Conservation (phyloP, 2,329 filamentous ascomycete genomes). For the Elsinoe batatas region DNA sequence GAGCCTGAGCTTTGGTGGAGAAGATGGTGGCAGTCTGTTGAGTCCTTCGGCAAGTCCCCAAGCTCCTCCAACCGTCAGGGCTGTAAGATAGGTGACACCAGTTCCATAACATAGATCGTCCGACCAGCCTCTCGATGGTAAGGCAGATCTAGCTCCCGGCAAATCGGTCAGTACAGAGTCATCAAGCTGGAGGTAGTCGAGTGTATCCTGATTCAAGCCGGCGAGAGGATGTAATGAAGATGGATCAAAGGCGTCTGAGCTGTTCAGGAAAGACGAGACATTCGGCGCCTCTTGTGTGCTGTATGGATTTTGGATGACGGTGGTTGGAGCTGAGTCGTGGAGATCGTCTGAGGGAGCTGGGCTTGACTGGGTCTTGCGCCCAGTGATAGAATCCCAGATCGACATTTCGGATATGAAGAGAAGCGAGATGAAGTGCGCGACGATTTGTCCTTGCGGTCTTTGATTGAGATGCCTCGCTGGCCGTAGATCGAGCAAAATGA, state of each 20-base stretch:
- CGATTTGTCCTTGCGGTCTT: background rate
- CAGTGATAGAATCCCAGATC: conserved; percentile 53
- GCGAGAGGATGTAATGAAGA: conserved; percentile 85
- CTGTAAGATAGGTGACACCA: conserved; percentile 86
- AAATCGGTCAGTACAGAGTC: conserved; percentile 80
- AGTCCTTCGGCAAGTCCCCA: conserved; percentile 92
- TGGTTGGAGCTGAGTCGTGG: conserved; percentile 37
- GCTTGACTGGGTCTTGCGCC: conserved; percentile 41
- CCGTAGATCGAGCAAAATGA: background rate
- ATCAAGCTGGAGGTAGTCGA: conserved; percentile 92
- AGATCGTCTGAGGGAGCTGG: conserved; percentile 34
- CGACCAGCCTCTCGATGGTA: conserved; percentile 93
- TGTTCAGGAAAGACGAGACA: conserved; percentile 76
- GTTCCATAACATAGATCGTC: conserved; percentile 98
- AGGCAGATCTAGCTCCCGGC: conserved; percentile 73
- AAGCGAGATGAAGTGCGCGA: background rate
- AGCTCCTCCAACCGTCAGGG: conserved; percentile 71
- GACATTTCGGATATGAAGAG: conserved; percentile 35
- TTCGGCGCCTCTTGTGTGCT: conserved; percentile 56
- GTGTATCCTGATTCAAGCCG: conserved; percentile 80
- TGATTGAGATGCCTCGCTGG: background rate
- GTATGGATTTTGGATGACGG: conserved; percentile 35
- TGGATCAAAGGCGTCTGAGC: conserved; percentile 70
- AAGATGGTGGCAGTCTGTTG: conserved; percentile 57
- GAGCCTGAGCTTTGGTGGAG: conserved; percentile 78